Evolutionary conservation across 768 basidiomycete genomes (phyloP).

Genomic region (Stropharia rugosoannulata): DNA sequence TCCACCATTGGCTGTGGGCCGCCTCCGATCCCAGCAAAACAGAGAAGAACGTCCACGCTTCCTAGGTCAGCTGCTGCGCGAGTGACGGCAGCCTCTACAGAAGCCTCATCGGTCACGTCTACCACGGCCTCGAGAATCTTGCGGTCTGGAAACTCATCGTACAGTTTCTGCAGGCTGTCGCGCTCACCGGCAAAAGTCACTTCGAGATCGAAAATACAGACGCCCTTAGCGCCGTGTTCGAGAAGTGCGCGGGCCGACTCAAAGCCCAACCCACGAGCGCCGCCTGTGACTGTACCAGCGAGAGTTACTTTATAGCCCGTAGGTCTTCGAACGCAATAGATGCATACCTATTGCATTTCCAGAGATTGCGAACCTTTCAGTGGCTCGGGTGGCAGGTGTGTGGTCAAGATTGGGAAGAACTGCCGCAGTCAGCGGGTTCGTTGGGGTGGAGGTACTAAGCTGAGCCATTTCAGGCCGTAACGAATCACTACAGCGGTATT

Average conservation of each 20-base stretch:
- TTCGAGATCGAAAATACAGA: conserved; percentile 30
- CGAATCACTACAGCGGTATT: no score
- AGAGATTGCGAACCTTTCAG: conserved; percentile 31
- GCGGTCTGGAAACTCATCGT: conserved; percentile 29
- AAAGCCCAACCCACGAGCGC: conserved; percentile 38
- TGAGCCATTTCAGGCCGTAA: no score
- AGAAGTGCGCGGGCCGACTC: conserved; percentile 37
- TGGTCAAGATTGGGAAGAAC: neutral
- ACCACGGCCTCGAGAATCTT: conserved; percentile 31
- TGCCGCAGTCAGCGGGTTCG: conserved; percentile 1
- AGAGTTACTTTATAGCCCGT: neutral
- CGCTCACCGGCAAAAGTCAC: conserved; percentile 22
- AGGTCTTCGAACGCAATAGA: neutral
- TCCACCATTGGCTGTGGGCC: conserved; percentile 30
- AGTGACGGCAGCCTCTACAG: conserved; percentile 23
- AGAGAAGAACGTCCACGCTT: conserved; percentile 36
- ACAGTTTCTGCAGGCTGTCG: conserved; percentile 16
- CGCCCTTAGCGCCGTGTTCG: conserved; percentile 40
- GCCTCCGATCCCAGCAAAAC: conserved; percentile 40
- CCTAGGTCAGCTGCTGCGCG: conserved; percentile 27
- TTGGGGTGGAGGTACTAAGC: neutral
- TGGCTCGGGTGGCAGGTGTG: conserved; percentile 22
- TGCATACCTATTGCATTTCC: conserved; percentile 41
- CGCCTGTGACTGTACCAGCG: conserved; percentile 36
- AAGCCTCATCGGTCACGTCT: conserved; percentile 34